Base-by-base conservation (phyloP, 139 green algal species). In the Nannochloris sp. region DNA sequence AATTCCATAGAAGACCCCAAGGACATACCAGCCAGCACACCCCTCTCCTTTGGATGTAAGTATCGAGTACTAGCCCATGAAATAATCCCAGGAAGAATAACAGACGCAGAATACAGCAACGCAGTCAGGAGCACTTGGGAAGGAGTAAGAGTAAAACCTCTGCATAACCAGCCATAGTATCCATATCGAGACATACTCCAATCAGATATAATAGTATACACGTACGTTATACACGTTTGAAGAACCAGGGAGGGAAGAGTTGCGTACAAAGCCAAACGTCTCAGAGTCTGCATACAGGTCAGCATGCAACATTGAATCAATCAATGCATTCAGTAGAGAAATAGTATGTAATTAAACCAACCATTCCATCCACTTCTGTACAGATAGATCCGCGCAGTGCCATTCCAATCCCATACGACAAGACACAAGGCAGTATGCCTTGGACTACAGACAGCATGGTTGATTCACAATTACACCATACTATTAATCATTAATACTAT, bases 241-340 rank as follows among this genome's bases (percentile, higher is more conserved):
- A 83, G 59, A 23, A 80, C 69, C n/a, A 83, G 29, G 1, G 69
- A 77, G 10, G 76, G 76, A 13, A 76, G 61, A 6, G 76, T 83
- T 26, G 78, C 46, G 56, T 56, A 80, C 8, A 28, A 10, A 3
- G 60, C 69, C 25, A 79, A 49, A 45, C 53, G 65, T 23, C 59
- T 46, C 0, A 45, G 66, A 2, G 68, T 59, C 75, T 82, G 71
- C 73, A 57, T 20, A 28, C 14, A 53, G 20, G 6, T 5, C n/a
- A 65, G 28, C 20, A 23, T 23, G 20, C 20, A 23, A 23, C 20
- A 33, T 29, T 17, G 16, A 49, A 33, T 37, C 29, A 65, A 25
- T 46, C 33, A 49, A 26, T 53, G 33, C 9, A 46, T 29, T n/a
- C 5, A 16, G 9, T 46, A 36, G 10, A 10, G 6, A 1, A 29